Evolutionary conservation across 2,329 filamentous ascomycete species (phyloP).

Genomic region (Tolypocladium album): DNA sequence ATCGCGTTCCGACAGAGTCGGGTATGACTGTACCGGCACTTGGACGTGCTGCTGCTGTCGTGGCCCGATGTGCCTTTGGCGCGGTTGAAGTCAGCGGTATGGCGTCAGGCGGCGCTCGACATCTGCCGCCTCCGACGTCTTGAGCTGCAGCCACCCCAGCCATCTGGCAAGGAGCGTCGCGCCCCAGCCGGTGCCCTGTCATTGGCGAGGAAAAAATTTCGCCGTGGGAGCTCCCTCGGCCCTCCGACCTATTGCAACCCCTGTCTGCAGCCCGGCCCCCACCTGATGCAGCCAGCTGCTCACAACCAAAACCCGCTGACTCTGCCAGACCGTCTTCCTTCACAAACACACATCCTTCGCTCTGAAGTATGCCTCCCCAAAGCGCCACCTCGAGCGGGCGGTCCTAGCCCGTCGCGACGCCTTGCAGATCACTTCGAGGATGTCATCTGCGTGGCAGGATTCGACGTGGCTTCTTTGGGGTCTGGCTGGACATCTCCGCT

Average conservation of each 20-base stretch:
- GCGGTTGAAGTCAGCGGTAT: background rate
- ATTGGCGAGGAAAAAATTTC: constrained; percentile 1
- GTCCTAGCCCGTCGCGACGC: background rate
- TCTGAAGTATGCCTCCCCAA: background rate
- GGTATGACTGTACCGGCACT: too few relatives aligned
- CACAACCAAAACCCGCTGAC: constrained; percentile 1
- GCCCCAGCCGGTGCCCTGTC: background rate
- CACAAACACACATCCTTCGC: background rate
- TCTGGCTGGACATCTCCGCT: background rate
- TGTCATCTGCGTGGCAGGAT: background rate
- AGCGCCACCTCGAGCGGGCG: background rate
- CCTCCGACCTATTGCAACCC: background rate
- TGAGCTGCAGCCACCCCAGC: background rate
- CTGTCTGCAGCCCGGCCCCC: background rate
- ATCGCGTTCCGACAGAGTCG: too few relatives aligned
- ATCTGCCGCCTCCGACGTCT: too few relatives aligned
- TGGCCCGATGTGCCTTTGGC: background rate
- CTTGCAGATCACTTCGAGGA: background rate
- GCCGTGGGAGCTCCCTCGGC: background rate
- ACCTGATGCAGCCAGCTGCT: background rate
- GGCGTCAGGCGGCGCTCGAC: too few relatives aligned
- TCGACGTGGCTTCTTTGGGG: background rate
- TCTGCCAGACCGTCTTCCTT: background rate
- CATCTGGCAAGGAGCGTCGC: background rate
- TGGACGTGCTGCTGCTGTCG: too few relatives aligned